These are phyloP conservation scores for Phytophthora ohioensis DNA, from an alignment of 352 stramenopile species.

Conservation along the genomic window DNA sequence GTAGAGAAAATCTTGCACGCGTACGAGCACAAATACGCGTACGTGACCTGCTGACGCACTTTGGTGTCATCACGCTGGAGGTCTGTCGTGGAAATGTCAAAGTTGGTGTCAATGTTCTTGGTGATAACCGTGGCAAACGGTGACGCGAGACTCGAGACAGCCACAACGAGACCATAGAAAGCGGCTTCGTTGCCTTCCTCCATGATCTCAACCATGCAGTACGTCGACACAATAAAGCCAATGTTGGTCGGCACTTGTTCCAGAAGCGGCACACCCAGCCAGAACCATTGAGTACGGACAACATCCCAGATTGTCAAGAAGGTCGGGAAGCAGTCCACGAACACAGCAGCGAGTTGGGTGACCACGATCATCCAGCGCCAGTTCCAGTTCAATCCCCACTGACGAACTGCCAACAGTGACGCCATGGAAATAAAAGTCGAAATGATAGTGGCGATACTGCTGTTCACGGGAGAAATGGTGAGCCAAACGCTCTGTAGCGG, in stretches of 20 bases:
- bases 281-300: conserved; percentile 67
- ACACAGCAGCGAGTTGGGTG: conserved; percentile 43
- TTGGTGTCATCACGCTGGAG: conserved; percentile 48
- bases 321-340: conserved; percentile 54
- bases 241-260: conserved; percentile 54
- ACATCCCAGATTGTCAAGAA: conserved; percentile 66
- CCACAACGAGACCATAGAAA: conserved; percentile 57
- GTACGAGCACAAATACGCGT: conserved; percentile 51
- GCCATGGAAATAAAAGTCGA: conserved; percentile 47
- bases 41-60: conserved; percentile 49
- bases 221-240: conserved; percentile 62
- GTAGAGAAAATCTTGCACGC: conserved; percentile 52
- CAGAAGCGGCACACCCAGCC: conserved; percentile 54
- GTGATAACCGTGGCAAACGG: conserved; percentile 60
- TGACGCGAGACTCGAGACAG: conserved; percentile 48
- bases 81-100: conserved; percentile 47
- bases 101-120: conserved; percentile 67
- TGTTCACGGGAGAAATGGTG: conserved; percentile 55
- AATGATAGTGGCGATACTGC: conserved; percentile 44
- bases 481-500: conserved; percentile 60
- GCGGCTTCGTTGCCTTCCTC: conserved; percentile 56
- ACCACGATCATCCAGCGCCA: conserved; percentile 60
- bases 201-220: conserved; percentile 62
- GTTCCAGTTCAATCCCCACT: conserved; percentile 59
- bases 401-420: conserved; percentile 39